These are phyloP conservation scores for Coemansia sp. DNA, from an alignment of 192 early-diverging fungal species.

Conservation along the genomic window DNA sequence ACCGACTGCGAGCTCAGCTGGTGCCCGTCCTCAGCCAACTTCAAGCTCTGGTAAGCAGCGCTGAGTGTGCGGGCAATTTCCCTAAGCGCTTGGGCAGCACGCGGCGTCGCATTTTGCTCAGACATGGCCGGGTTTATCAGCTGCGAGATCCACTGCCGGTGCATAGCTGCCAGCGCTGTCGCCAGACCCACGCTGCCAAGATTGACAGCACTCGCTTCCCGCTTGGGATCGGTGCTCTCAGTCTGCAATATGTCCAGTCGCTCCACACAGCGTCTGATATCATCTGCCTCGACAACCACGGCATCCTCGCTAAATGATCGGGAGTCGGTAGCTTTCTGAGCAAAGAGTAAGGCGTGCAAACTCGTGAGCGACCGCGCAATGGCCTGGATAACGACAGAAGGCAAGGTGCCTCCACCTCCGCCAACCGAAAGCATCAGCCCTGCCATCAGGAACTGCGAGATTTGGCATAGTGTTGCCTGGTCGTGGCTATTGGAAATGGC, in stretches of 20 bases:
- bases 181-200: constrained; percentile 20
- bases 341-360: constrained; percentile 3
- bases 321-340: not conserved
- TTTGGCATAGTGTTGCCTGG: constrained; percentile 4
- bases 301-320: constrained; percentile 21
- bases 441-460: constrained; percentile 25
- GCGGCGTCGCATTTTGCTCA: constrained; percentile 25
- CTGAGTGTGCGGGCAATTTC: constrained; percentile 19
- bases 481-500: constrained; percentile 21
- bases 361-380: constrained; percentile 12
- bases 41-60: constrained; percentile 6
- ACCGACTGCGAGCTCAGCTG: constrained; percentile 11
- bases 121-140: constrained; percentile 24
- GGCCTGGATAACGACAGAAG: constrained; percentile 14
- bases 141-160: constrained; percentile 33
- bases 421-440: constrained; percentile 8
- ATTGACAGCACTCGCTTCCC: not conserved
- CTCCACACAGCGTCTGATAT: constrained; percentile 37
- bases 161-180: constrained; percentile 26
- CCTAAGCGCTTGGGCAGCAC: constrained; percentile 22
- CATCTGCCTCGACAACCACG: constrained; percentile 23
- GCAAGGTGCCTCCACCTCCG: not conserved
- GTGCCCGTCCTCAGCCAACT: constrained; percentile 2
- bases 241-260: constrained; percentile 25
- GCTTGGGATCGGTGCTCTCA: not conserved